Conservation (phyloP, 495 filamentous ascomycete species). For the Penicillium tannophilum region DNA sequence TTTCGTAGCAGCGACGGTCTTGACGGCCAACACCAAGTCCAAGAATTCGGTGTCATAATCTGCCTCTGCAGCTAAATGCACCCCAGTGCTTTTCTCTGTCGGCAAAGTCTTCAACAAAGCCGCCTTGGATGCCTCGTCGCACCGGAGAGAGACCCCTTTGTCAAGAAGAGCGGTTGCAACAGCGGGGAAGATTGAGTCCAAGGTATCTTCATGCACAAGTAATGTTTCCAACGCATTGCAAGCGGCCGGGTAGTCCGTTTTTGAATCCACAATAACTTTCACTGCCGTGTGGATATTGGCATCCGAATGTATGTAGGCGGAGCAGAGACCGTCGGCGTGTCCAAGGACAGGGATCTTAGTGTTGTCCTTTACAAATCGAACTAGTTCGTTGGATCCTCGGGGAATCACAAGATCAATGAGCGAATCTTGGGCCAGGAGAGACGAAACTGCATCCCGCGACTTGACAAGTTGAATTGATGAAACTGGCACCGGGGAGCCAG, state of each 20-base stretch:
- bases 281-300: conserved; percentile 71
- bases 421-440: conserved; percentile 78
- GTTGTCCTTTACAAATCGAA: conserved; percentile 82
- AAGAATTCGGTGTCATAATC: conserved; percentile 94
- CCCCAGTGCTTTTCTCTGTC: conserved; percentile 35
- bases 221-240: conserved; percentile 93
- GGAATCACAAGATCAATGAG: conserved; percentile 96
- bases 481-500: conserved; percentile 76
- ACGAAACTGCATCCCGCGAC: conserved; percentile 83
- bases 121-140: conserved; percentile 67
- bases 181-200: conserved; percentile 65
- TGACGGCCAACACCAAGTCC: conserved; percentile 80
- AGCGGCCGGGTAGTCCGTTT: conserved; percentile 92
- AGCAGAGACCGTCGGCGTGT: conserved; percentile 93
- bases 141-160: conserved; percentile 82
- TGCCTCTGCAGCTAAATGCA: conserved; percentile 63
- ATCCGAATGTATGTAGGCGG: conserved; percentile 81
- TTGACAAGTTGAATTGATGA: conserved; percentile 89
- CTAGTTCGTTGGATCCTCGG: conserved; percentile 89
- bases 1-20: conserved; percentile 59
- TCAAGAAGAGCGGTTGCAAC: conserved; percentile 71
- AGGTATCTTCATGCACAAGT: conserved; percentile 75
- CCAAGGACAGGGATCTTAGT: conserved; percentile 96
- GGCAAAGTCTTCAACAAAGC: conserved; percentile 52
- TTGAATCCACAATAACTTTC: conserved; percentile 85